These are phyloP conservation scores for Helotiales sp. DNA, from an alignment of 2,329 filamentous ascomycete genomes.

Conservation along the genomic window DNA sequence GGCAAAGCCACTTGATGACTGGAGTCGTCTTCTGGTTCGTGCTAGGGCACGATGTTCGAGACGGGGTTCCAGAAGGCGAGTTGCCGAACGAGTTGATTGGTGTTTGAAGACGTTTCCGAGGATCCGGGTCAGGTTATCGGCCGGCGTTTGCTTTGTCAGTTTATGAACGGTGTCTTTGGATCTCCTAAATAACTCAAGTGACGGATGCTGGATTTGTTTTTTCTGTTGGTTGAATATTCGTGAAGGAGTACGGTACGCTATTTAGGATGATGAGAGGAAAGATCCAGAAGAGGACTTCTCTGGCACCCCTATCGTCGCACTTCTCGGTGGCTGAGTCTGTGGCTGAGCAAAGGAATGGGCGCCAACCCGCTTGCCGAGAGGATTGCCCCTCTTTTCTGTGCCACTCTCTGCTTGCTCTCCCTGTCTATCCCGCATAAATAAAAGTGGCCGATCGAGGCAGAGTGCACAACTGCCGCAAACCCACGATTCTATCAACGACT, in stretches of 20 bases:
- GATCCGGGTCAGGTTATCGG: background rate
- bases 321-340: constrained; percentile 15
- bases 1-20: background rate
- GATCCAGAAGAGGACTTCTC: too few species aligned
- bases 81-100: background rate
- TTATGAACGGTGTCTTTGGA: too few species aligned
- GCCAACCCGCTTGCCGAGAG: background rate
- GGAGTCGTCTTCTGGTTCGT: constrained; percentile 1
- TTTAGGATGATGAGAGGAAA: background rate
- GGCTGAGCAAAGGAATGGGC: constrained; percentile 12
- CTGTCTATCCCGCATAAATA: too few species aligned
- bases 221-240: background rate
- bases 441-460: too few species aligned
- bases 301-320: constrained; percentile 17
- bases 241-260: background rate
- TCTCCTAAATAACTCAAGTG: too few species aligned
- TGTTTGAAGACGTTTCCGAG: constrained; percentile 3
- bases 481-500: too few species aligned
- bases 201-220: background rate
- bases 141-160: too few species aligned
- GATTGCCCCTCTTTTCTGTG: background rate
- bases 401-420: background rate
- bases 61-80: background rate
- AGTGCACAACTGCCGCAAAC: too few species aligned
- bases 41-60: background rate